Evolutionary conservation across 305 asterid genomes (phyloP), one percentile per base, ranked within the genome.

Genomic region (Fraxinus platypoda): DNA sequence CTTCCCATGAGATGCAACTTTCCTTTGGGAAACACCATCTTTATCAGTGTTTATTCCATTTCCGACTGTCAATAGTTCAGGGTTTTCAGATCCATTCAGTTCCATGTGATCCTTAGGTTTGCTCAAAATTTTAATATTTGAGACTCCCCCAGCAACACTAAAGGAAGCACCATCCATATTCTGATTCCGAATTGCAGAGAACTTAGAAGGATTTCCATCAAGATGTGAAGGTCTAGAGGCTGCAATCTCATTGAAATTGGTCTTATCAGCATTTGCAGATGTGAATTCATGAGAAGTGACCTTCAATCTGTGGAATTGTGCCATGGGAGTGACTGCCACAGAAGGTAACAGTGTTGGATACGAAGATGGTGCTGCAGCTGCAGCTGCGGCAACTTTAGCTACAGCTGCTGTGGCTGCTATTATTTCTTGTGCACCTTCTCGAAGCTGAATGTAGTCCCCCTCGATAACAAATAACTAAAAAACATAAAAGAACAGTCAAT

Each of bases 311-410:
- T 91, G 91, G 82, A 91, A 77, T 84, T 93, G 97, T 37, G 98
- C 94, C 98, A 94, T 91, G 31, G 98, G 98, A 78, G 98, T 94
- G 78, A 94, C 88, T 28, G 97, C 93, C 74, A 93, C 92, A 86
- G 98, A 91, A 85, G 95, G 92, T 88, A 90, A 64, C 72, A 84
- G 76, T 19, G 92, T 86, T 5, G 97, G 87, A 88, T 91, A 88
- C 8, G 90, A 87, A 25, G 95, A 82, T 62, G 92, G 88, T 2
- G 86, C 91, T 6, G 92, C 91, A 30, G 94, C 94, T 5, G 97
- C 95, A 4, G 97, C 97, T 6, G 97, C 97, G 12, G 95, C 97
- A 66, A 95, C 95, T 91, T 93, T 91, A 75, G 98, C 98, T 41
- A 86, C 94, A 82, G 97, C 97, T 64, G 97, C 91, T 49, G 91